Evolutionary conservation across 805 yeast species (phyloP).

Genomic region (Schwanniomyces yamadae): DNA sequence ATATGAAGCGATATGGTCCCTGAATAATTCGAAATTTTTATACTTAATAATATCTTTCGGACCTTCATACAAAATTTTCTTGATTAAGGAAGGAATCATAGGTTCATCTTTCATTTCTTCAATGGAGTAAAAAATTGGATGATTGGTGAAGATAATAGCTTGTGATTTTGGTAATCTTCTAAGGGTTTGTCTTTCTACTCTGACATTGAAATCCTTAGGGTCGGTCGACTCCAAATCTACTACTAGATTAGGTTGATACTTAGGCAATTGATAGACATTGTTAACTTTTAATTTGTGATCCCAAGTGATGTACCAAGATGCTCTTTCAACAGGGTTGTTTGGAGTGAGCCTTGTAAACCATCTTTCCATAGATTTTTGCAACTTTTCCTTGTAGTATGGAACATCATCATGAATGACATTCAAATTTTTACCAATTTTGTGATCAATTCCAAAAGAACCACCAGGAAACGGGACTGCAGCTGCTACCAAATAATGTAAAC

Average conservation of each 20-base stretch:
- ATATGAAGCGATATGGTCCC: constrained; percentile 60
- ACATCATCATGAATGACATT: constrained; percentile 67
- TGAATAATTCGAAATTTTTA: constrained; percentile 56
- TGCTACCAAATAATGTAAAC: constrained; percentile 61
- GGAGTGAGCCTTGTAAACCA: constrained; percentile 67
- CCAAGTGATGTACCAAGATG: constrained; percentile 75
- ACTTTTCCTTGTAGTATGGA: constrained; percentile 66
- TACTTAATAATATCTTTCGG: constrained; percentile 66
- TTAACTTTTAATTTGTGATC: constrained; percentile 60
- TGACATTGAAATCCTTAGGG: constrained; percentile 58
- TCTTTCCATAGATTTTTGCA: constrained; percentile 68
- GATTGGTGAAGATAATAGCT: constrained; percentile 73
- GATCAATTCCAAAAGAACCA: constrained; percentile 63
- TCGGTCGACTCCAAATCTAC: constrained; percentile 31
- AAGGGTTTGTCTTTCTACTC: constrained; percentile 73
- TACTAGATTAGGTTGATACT: constrained; percentile 35
- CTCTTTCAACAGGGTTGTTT: constrained; percentile 66
- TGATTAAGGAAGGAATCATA: constrained; percentile 70
- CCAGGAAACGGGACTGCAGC: constrained; percentile 83
- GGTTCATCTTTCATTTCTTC: constrained; percentile 81
- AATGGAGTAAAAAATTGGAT: constrained; percentile 73
- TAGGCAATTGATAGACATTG: constrained; percentile 55
- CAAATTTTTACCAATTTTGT: constrained; percentile 59
- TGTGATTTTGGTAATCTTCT: constrained; percentile 62
- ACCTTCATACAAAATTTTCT: constrained; percentile 62